Conservation (phyloP, 2,329 filamentous ascomycete species). For the Fusarium oligoseptatum region DNA sequence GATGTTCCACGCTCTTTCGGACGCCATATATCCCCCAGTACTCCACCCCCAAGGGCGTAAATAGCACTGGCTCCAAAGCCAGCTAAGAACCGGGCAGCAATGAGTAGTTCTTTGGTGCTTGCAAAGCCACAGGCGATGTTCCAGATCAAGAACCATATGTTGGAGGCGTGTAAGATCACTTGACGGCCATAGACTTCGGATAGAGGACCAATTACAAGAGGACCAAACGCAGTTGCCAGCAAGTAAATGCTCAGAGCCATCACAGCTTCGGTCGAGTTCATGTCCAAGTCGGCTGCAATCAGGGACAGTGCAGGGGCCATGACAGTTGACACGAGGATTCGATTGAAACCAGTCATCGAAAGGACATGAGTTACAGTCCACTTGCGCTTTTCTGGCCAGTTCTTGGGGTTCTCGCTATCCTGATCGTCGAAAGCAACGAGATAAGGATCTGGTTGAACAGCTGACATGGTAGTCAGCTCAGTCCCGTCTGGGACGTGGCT, state of each 20-base stretch:
- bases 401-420: conserved; percentile 54
- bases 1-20: conserved; percentile 60
- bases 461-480: neutral
- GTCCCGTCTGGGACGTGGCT: neutral
- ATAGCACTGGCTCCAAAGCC: conserved; percentile 62
- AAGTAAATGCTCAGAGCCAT: conserved; percentile 62
- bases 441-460: conserved; percentile 27
- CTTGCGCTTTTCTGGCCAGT: conserved; percentile 57
- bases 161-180: conserved; percentile 57
- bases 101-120: conserved; percentile 54
- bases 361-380: conserved; percentile 64
- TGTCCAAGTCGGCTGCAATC: conserved; percentile 65
- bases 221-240: conserved; percentile 59
- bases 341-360: conserved; percentile 64
- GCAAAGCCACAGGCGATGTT: conserved; percentile 61
- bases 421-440: conserved; percentile 47
- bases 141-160: conserved; percentile 64
- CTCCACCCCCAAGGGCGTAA: conserved; percentile 61
- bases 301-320: conserved; percentile 63
- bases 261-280: conserved; percentile 61
- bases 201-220: conserved; percentile 58
- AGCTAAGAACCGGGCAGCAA: conserved; percentile 60
- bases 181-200: conserved; percentile 64
- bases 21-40: conserved; percentile 61
- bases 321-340: conserved; percentile 65